Evolutionary conservation across 495 filamentous ascomycete genomes (phyloP), one percentile per base, ranked within the genome.

Genomic region (Neurospora tetraspora): DNA sequence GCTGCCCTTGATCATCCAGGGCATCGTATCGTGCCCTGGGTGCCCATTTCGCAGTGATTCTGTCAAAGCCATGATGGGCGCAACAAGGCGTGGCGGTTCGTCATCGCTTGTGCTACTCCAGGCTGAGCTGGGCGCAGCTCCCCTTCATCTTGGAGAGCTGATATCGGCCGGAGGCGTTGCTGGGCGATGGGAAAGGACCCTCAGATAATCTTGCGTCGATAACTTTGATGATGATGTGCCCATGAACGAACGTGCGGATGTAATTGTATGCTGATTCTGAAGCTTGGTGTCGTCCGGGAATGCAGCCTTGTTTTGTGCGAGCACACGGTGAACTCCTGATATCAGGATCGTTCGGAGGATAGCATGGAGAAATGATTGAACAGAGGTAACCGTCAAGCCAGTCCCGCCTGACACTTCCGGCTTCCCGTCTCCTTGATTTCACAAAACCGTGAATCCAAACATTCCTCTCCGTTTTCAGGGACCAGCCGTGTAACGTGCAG

Each of bases 41-140:
- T 9, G 31, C 14, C 53, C 27, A 61, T 61, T 27, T 31, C 12
- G 53, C 53, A 61, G 53, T 61, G 53, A 16, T 31, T 61, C 53
- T 31, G 53, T 31, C 31, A 16, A 8, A 31, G 23, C 53, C 12
- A 61, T 61, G 53, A 31, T 61, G 53, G 53, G 53, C 53, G 53
- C 53, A 61, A 61, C 53, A 61, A 27, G 53, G 53, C 53, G 23
- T 61, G 53, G 53, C 53, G 53, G 53, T 61, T 70, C 20, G 69
- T 23, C 72, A 73, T 73, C 72, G 72, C 72, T 71, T 65, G 72
- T 73, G 42, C 69, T 42, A 73, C 72, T 70, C 14, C 12, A 34
- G 53, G 23, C 23, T 61, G 53, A 61, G 53, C 53, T 61, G 53
- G 53, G 23, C 53, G 53, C 53, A 61, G 53, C 23, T 61, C 23